Conservation (phyloP, 441 rosid genomes). For the Eugenia klotzschiana region DNA sequence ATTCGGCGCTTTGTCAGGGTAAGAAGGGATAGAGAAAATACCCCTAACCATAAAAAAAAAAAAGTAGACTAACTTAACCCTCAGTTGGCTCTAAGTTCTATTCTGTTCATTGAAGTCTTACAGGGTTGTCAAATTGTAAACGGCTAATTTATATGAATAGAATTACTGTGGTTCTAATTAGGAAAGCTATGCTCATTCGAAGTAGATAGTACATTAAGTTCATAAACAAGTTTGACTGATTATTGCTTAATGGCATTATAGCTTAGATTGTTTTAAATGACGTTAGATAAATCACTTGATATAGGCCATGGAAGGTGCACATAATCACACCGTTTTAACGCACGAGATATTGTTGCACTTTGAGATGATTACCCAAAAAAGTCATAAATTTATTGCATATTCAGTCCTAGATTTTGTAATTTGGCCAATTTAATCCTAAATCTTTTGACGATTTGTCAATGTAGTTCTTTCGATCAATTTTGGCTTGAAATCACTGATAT, state of each 20-base stretch:
- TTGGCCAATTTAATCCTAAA: neutral
- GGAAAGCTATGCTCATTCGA: neutral
- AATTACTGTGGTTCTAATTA: neutral
- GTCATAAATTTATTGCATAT: neutral
- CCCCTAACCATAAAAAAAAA: no score
- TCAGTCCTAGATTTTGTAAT: fast-evolving
- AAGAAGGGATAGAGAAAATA: no score
- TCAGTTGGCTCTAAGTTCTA: neutral
- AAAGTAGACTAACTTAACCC: no score
- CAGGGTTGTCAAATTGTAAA: neutral
- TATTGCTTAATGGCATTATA: neutral
- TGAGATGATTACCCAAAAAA: neutral
- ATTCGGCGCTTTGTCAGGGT: neutral
- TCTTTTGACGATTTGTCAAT: neutral
- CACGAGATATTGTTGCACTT: neutral
- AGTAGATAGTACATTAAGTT: neutral
- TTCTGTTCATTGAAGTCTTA: neutral
- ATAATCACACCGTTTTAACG: neutral
- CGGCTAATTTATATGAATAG: neutral
- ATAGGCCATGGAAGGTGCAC: neutral
- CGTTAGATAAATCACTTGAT: neutral
- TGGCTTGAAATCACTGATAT: fast-evolving
- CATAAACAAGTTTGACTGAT: neutral
- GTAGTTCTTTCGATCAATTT: fast-evolving
- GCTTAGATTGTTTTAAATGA: neutral